Evolutionary conservation across 2,329 filamentous ascomycete species (phyloP), one percentile per base, ranked within the genome.

Genomic region (Aspergillus udagawae): DNA sequence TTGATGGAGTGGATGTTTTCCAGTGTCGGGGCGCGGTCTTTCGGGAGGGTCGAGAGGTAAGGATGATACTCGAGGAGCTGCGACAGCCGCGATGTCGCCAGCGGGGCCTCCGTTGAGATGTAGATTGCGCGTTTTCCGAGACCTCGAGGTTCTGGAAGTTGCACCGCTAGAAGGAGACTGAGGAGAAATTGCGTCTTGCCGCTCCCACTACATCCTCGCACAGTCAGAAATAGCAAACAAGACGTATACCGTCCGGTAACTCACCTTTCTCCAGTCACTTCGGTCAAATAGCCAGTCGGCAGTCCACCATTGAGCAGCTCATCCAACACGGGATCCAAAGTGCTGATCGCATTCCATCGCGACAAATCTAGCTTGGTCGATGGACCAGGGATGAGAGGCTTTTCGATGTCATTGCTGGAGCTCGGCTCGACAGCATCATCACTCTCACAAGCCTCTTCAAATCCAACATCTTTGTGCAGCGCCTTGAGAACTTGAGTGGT

Each of bases 121-220:
- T 99, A 99, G 38, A 99, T 82, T 0, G 91, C 88, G n/a, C 86
- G 83, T 59, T 86, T 86, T 41, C 83, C 83, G 0, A 92, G 81
- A 5, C 91, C 91, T 45, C 81, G 80, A 0, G 91, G 89, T 1
- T 85, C 77, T 2, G 90, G 86, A 4, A 97, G 86, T 73, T 99
- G 94, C 17, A 88, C 87, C 32, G 92, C 83, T 35, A 97, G 86
- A 48, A 96, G 86, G 28, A 99, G 83, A 23, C 88, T 87, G 28
- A 97, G 83, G 28, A 97, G 86, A 68, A 97, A 86, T 73, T 99
- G 94, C 1, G 94, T 97, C 82, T 99, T 99, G 68, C 93, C 94
- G 63, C 87, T 90, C 66, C 92, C 94, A 69, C 87, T 89, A 63
- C 21, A 62, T 48, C 32, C n/a, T 45, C 21, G 45, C 45, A 41